phyloP scores from a whole-genome alignment of 257 asterid species.

The Primulina tabacum region DNA sequence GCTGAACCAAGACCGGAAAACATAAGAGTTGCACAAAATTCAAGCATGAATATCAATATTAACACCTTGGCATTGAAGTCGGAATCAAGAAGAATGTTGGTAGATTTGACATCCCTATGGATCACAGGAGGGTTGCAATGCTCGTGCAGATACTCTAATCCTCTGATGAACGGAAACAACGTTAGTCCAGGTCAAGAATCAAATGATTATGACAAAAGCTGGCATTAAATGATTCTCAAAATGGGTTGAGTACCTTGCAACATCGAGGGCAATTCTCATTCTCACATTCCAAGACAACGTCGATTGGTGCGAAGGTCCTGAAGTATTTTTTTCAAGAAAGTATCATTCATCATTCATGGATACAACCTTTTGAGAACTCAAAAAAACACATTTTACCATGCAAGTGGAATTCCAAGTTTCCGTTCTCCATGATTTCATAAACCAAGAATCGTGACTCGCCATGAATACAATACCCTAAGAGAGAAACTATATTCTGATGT shows the following conservation, averaged over 20 bases:
- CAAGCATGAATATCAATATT: not conserved
- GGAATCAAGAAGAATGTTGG: slow-evolving; percentile 69
- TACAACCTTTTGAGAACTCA: not conserved
- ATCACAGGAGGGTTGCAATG: slow-evolving; percentile 64
- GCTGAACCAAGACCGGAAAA: slow-evolving; percentile 35
- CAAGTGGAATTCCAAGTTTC: slow-evolving; percentile 58
- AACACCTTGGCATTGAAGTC: slow-evolving; percentile 59
- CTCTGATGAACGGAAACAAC: slow-evolving; percentile 34
- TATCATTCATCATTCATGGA: not conserved
- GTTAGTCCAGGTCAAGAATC: not conserved
- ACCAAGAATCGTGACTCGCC: slow-evolving; percentile 49
- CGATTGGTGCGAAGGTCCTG: slow-evolving; percentile 58
- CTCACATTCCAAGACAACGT: slow-evolving; percentile 56
- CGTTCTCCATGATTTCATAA: slow-evolving; percentile 64
- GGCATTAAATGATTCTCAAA: not conserved
- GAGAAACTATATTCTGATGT: slow-evolving; percentile 60
- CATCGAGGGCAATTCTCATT: slow-evolving; percentile 66
- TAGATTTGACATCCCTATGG: slow-evolving; percentile 68
- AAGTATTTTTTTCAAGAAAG: not conserved
- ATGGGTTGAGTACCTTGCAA: slow-evolving; percentile 47
- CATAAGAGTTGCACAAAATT: not conserved
- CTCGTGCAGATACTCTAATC: slow-evolving; percentile 67
- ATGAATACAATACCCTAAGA: slow-evolving; percentile 56
- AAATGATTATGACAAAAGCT: not conserved
- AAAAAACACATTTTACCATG: slow-evolving; percentile 42